Evolutionary conservation across 345 rosid species (phyloP).

Genomic region (Geranium brycei): DNA sequence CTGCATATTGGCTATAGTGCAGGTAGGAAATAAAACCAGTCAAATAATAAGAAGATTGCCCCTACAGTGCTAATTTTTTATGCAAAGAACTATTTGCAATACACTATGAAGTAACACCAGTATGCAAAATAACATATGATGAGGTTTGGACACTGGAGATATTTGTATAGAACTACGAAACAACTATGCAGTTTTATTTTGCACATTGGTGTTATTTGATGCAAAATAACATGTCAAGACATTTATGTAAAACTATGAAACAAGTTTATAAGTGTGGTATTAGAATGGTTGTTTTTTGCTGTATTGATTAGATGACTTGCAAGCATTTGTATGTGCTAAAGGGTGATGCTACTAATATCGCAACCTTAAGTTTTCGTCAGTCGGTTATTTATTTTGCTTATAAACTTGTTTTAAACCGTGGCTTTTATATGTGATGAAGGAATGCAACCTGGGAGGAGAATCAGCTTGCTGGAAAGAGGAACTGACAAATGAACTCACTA

Average conservation of each 20-base stretch:
- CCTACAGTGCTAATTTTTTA: neutral
- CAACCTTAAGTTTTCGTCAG: too few relatives aligned
- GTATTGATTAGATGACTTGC: too few relatives aligned
- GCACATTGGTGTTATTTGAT: too few relatives aligned
- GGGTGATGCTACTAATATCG: too few relatives aligned
- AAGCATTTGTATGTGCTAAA: too few relatives aligned
- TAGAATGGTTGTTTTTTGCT: slow-evolving; percentile 14
- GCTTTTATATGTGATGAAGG: slow-evolving; percentile 50
- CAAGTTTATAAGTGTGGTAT: too few relatives aligned
- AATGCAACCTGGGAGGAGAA: slow-evolving; percentile 28
- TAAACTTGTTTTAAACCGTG: slow-evolving; percentile 1
- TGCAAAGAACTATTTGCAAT: neutral
- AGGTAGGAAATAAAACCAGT: neutral
- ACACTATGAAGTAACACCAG: too few relatives aligned
- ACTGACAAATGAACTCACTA: slow-evolving; percentile 29
- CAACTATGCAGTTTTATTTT: too few relatives aligned
- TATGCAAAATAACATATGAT: too few relatives aligned
- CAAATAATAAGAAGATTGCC: neutral
- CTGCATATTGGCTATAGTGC: neutral
- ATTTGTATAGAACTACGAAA: too few relatives aligned
- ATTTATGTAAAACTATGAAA: slow-evolving; percentile 1
- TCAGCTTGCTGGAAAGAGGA: slow-evolving; percentile 28
- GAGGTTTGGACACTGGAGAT: too few relatives aligned
- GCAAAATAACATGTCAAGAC: neutral
- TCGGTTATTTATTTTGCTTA: too few relatives aligned